Base-by-base conservation (phyloP, 2,329 filamentous ascomycete species). In the Triangularia setosa region DNA sequence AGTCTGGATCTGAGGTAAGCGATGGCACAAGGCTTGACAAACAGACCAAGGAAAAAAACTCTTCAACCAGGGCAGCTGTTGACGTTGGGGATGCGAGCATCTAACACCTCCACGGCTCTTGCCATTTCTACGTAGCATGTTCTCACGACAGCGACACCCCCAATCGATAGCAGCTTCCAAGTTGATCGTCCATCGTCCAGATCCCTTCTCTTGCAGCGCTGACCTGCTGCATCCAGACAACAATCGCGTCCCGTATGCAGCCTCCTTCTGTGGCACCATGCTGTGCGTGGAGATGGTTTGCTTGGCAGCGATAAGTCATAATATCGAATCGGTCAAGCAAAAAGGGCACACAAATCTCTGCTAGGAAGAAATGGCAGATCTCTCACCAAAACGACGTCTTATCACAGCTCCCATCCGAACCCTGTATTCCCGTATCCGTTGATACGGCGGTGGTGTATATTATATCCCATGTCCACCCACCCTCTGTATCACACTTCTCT, bases 401-500 rank as follows among this genome's bases (percentile, higher is more conserved):
- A 40, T 60, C 58, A 27, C 40, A 44, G 44, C 58, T 60, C 57
- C 40, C 40, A 52, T 53, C 58, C 58, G 58, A 60, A 60, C 58
- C 58, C 58, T 60, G 58, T 53, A 25, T 44, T 27, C 57, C 57
- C 57, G 25, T n/a, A 55, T 27, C 52, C 52, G 58, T 60, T 27
- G 21, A 11, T 59, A 48, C n/a, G 25, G 4, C n/a, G 25, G 4
- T 23, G 57, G 24, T 40, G 18, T 59, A 59, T 59, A 33, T 18
- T 40, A 33, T n/a, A 24, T 60, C 35, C 40, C 12, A 28, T 53
- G 40, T 21, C 12, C 14, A 21, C 27, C 27, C 35, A 60, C 24
- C 23, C 52, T 28, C 52, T 6, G 52, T 55, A 25, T 16, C 25
- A 55, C 25, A 14, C 52, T 23, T 16, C 48, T 54, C 16, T 55